Percentiles rank a stretch among this genome's conserved stretches.
phyloP scores from a whole-genome alignment of 192 early-diverging fungal genomes.

The Podila epigama region DNA sequence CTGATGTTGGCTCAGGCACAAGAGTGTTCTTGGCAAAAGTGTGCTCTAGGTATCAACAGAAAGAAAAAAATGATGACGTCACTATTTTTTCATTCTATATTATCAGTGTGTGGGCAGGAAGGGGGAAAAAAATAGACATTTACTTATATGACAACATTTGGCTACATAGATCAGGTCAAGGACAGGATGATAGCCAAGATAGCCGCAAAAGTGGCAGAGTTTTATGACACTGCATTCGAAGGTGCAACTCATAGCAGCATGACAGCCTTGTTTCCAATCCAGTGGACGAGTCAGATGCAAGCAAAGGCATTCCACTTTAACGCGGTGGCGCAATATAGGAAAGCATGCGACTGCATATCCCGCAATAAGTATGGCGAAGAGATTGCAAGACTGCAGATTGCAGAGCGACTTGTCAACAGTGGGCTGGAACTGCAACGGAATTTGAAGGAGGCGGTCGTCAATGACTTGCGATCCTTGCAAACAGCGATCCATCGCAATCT shows the following conservation, averaged over 20 bases:
- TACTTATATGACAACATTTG: background rate
- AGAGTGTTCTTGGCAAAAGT: slow-evolving; percentile 92
- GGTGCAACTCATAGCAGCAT: slow-evolving; percentile 62
- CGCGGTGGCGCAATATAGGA: slow-evolving; percentile 82
- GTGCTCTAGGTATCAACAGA: slow-evolving; percentile 59
- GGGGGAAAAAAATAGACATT: too few species aligned
- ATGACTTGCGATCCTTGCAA: slow-evolving; percentile 56
- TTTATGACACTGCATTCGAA: slow-evolving; percentile 75
- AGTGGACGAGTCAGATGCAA: slow-evolving; percentile 78
- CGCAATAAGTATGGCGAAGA: slow-evolving; percentile 87
- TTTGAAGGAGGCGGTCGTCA: slow-evolving; percentile 50
- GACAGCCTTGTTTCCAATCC: slow-evolving; percentile 55
- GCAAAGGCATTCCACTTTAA: slow-evolving; percentile 77
- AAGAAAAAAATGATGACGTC: too few species aligned
- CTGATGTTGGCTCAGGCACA: slow-evolving; percentile 95
- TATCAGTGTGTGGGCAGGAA: too few species aligned
- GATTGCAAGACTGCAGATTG: slow-evolving; percentile 74
- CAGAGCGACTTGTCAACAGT: slow-evolving; percentile 53
- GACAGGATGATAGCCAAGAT: slow-evolving; percentile 80
- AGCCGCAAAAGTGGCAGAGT: slow-evolving; percentile 75
- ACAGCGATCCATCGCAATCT: slow-evolving; percentile 57
- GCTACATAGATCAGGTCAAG: slow-evolving; percentile 73
- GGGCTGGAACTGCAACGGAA: slow-evolving; percentile 50
- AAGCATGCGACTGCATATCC: slow-evolving; percentile 75
- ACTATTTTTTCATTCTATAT: too few species aligned